Conservation (phyloP, 768 basidiomycete genomes). For the Phylloporus arenicola region DNA sequence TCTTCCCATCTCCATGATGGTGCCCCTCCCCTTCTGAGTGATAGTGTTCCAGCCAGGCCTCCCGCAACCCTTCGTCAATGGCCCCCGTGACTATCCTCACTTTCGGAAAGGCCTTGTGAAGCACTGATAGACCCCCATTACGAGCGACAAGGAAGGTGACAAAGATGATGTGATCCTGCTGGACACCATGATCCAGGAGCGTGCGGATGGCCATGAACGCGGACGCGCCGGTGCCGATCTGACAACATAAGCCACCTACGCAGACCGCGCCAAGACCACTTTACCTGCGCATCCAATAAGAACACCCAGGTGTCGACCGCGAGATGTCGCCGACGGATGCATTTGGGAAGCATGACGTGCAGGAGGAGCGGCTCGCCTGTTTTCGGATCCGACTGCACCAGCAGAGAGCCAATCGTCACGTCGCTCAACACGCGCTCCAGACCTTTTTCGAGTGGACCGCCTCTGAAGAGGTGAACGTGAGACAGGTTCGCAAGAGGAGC, state of each 20-base stretch:
- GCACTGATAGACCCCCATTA: conserved; percentile 70
- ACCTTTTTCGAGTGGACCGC: conserved; percentile 87
- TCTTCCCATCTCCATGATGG: conserved; percentile 47
- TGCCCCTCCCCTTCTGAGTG: conserved; percentile 40
- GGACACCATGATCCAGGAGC: conserved; percentile 87
- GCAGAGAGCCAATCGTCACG: conserved; percentile 78
- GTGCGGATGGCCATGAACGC: conserved; percentile 95
- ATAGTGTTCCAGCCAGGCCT: conserved; percentile 63
- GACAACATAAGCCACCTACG: background rate
- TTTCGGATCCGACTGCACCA: conserved; percentile 82
- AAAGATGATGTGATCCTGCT: conserved; percentile 80
- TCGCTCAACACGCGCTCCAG: conserved; percentile 85
- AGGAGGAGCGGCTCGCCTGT: conserved; percentile 87
- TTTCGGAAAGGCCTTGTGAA: conserved; percentile 77
- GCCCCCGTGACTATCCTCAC: conserved; percentile 84
- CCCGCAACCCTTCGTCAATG: conserved; percentile 71
- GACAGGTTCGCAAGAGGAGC: background rate
- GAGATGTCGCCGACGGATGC: conserved; percentile 56
- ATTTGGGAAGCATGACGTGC: conserved; percentile 73
- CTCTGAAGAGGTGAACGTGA: conserved; percentile 39
- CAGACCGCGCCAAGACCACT: background rate
- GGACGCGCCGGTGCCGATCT: conserved; percentile 92
- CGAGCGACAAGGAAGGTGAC: conserved; percentile 84
- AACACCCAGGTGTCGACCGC: conserved; percentile 78
- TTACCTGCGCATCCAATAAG: conserved; percentile 82